These are phyloP conservation scores for Euphorbia celastroides DNA, from an alignment of 441 rosid genomes.

Conservation along the genomic window DNA sequence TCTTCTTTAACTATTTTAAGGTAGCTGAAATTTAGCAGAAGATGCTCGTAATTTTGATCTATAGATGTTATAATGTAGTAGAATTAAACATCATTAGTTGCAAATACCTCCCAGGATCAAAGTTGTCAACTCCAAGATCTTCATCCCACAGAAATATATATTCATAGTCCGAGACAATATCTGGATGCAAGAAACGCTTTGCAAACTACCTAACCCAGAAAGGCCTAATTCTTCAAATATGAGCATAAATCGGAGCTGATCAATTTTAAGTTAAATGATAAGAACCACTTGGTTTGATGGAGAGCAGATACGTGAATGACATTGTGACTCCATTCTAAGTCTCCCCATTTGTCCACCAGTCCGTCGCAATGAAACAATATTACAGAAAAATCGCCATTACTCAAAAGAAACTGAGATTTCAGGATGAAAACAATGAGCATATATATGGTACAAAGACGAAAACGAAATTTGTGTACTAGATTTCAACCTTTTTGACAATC, in stretches of 20 bases:
- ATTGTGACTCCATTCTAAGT: slow-evolving; percentile 64
- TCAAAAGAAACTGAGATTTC: slow-evolving; percentile 46
- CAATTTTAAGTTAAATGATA: background rate
- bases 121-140: slow-evolving; percentile 73
- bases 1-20: slow-evolving; percentile 57
- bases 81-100: background rate
- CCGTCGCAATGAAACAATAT: slow-evolving; percentile 90
- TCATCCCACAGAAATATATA: slow-evolving; percentile 93
- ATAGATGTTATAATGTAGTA: background rate
- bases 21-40: slow-evolving; percentile 35
- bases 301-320: slow-evolving; percentile 62
- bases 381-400: slow-evolving; percentile 46
- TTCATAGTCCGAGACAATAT: slow-evolving; percentile 58
- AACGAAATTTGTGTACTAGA: background rate
- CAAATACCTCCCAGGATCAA: slow-evolving; percentile 48
- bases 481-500: slow-evolving; percentile 61
- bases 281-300: slow-evolving; percentile 84
- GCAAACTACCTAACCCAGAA: slow-evolving; percentile 63
- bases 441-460: background rate
- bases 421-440: slow-evolving; percentile 9
- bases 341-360: slow-evolving; percentile 63
- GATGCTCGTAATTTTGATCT: background rate
- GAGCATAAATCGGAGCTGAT: background rate
- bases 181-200: slow-evolving; percentile 73
- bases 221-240: background rate